These are phyloP conservation scores for Candida pseudoglaebosa DNA, from an alignment of 805 yeast species.

Conservation along the genomic window DNA sequence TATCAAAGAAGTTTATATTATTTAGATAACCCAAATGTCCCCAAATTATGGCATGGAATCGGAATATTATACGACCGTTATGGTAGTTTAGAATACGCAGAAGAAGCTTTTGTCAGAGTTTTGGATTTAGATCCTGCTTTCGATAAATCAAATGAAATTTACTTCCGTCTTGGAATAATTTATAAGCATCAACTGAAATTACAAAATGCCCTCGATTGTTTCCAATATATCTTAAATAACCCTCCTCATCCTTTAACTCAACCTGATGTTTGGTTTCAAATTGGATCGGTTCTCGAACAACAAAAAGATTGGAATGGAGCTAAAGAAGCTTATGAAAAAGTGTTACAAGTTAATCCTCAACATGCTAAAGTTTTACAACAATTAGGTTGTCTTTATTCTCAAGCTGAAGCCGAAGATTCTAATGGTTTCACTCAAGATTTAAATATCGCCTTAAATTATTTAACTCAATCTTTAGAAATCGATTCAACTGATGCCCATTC, in stretches of 20 bases:
- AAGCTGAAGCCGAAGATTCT: slow-evolving; percentile 30
- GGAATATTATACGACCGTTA: slow-evolving; percentile 95
- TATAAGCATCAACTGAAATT: slow-evolving; percentile 92
- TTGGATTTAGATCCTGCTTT: slow-evolving; percentile 93
- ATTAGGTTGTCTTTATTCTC: slow-evolving; percentile 90
- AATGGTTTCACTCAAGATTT: slow-evolving; percentile 71
- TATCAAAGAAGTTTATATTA: slow-evolving; percentile 94
- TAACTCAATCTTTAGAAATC: slow-evolving; percentile 83
- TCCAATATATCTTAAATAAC: slow-evolving; percentile 81
- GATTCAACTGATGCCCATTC: slow-evolving; percentile 91
- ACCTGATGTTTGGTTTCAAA: slow-evolving; percentile 98
- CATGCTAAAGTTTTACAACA: slow-evolving; percentile 97
- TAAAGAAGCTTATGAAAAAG: slow-evolving; percentile 92
- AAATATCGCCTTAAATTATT: slow-evolving; percentile 74
- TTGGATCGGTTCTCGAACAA: slow-evolving; percentile 92
- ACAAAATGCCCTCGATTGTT: slow-evolving; percentile 86
- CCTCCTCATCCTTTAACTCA: slow-evolving; percentile 97
- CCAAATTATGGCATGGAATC: slow-evolving; percentile 97
- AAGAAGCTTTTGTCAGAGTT: slow-evolving; percentile 96
- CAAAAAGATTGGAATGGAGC: slow-evolving; percentile 90
- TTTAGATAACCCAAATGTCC: slow-evolving; percentile 88
- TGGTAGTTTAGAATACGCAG: slow-evolving; percentile 95
- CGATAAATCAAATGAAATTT: slow-evolving; percentile 94
- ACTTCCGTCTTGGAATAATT: slow-evolving; percentile 92
- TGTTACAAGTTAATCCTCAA: slow-evolving; percentile 80